Evolutionary conservation across 164 flowering plant species (phyloP), one percentile per base, ranked within the genome.

Genomic region (Chimonanthus salicifolius): DNA sequence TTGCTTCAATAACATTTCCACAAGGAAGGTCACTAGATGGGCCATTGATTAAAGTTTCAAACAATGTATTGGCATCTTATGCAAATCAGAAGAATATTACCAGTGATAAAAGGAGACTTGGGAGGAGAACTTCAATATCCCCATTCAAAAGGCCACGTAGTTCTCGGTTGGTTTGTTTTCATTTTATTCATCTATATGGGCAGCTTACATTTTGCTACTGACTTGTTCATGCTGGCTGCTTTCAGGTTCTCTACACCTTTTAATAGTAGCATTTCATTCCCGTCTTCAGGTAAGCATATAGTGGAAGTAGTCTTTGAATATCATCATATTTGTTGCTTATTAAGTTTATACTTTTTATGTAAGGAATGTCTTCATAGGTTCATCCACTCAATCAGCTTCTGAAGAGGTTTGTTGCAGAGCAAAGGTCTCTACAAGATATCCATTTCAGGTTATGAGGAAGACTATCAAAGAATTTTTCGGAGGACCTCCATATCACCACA

Each of bases 141-240:
- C 90, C 99, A 67, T 96, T 96, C 83, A 96, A 96, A 84, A 91
- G 80, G 81, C 99, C 98, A 6, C 90, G 97, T 15, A 81, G 66
- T 80, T 87, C 97, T 43, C 68, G 78, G 84, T 82, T 48, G 67
- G 77, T 75, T 63, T 50, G 43, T 46, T 18, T 46, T 72, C 46
- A 49, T 54, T 11, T 33, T 51, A 48, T 51, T 70, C 43, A 71
- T 43, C 68, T 58, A 4, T 58, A 43, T 48, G 11, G 16, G 11
- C 54, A 58, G 11, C 15, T 6, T 69, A 15, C 48, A 44, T 45
- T 7, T n/a, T 66, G 68, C 11, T 66, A 4, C 69, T 64, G 21
- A 72, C 18, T 47, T 47, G 46, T 68, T 75, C 72, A 15, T 50
- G 49, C 18, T 48, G 64, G 64, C 16, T 68, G 44, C 68, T 7